Base-by-base conservation (phyloP, 2,329 filamentous ascomycete genomes). In the Sclerotinia sclerotiorum region DNA sequence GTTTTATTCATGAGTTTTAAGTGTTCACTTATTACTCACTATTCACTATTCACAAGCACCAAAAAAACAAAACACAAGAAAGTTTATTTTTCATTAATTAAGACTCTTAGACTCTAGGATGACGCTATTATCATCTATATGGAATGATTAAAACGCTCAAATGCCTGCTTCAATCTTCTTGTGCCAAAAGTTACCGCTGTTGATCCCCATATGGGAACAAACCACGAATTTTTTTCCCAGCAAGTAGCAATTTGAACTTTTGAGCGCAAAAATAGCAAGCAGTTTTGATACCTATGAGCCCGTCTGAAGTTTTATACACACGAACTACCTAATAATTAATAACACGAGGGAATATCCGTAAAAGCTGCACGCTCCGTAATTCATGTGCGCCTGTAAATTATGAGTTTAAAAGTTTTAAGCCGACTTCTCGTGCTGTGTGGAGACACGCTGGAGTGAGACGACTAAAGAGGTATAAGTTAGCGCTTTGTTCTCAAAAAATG, bases 391-490 rank as follows among this genome's bases (percentile, higher is more conserved):
- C 27, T 46, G 49, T 67, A 67, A 67, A 67, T 62, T 67, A 61
- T 67, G 35, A 27, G 19, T 44, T 55, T 57, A 27, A 48, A 48
- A 27, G 57, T 54, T 65, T 81, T 90, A 94, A 81, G 88, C 84
- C 74, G 88, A 91, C 86, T 94, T 94, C 85, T 96, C 92, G 84
- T 97, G 93, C 82, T 95, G 91, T 71, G 91, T 95, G 67, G 92
- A 94, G 74, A 95, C 91, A 81, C 93, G 91, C 84, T 96, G 92
- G 79, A 96, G 85, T 70, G 91, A 93, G 78, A 96, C 91, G 79
- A 95, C 91, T 93, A 76, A 72, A 69, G 78, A 75, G 74, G 60
- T 42, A 42, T 67, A 70, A 67, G 79, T 90, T 86, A 90, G 86
- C 74, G 68, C 68, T 44, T 65, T 24, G 61, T 24, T 56, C 52